Percentiles rank a stretch among this genome's conserved stretches.
Evolutionary conservation across 495 filamentous ascomycete species (phyloP).

Genomic region (Schizothecium vesticola): DNA sequence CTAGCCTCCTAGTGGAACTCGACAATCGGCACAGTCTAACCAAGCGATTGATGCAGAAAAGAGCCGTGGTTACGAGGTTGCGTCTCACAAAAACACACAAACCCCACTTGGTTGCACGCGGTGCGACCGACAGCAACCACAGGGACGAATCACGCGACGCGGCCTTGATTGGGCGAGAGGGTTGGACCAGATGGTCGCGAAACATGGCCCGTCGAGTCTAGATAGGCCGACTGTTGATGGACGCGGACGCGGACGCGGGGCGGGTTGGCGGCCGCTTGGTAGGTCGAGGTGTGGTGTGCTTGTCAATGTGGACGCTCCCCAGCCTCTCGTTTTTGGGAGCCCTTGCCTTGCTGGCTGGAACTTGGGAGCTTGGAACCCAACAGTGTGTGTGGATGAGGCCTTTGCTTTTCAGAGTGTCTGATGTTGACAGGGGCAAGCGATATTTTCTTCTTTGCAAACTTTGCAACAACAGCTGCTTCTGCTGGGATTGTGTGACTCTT

Average conservation of each 20-base stretch:
- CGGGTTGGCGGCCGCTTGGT: slow-evolving; percentile 21
- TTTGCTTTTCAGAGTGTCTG: not conserved
- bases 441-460: not conserved
- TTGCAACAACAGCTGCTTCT: not conserved
- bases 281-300: not conserved
- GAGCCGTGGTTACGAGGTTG: not conserved
- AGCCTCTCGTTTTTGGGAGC: slow-evolving; percentile 39
- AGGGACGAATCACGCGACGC: not conserved
- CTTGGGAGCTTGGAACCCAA: not conserved
- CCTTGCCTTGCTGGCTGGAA: not conserved
- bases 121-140: not conserved
- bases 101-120: not conserved
- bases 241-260: not conserved
- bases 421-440: not conserved
- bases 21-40: not conserved
- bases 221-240: too few species aligned
- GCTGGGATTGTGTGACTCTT: slow-evolving; percentile 7
- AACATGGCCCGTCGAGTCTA: not conserved
- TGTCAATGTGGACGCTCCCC: slow-evolving; percentile 29
- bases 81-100: not conserved
- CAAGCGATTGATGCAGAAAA: not conserved
- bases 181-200: not conserved
- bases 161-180: not conserved
- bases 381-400: not conserved
- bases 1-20: not conserved